Evolutionary conservation across 257 asterid species (phyloP).

Genomic region (Hygrophila difformis): DNA sequence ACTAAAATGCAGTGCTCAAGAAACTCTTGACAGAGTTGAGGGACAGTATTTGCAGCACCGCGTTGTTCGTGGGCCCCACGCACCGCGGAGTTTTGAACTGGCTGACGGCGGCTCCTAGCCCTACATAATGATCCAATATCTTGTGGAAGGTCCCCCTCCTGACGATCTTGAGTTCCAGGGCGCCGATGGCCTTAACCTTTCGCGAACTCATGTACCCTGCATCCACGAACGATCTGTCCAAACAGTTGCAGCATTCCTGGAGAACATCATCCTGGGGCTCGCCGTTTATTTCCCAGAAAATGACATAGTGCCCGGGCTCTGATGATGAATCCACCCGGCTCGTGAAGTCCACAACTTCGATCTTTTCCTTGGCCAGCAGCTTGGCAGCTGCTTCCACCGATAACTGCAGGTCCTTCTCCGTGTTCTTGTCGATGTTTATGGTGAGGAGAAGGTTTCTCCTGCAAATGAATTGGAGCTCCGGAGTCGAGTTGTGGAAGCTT

Average conservation of each 20-base stretch:
- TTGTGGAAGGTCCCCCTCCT: slow-evolving; percentile 72
- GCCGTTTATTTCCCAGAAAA: slow-evolving; percentile 78
- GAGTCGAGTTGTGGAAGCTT: slow-evolving; percentile 85
- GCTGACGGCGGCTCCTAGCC: slow-evolving; percentile 89
- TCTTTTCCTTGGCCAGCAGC: slow-evolving; percentile 43
- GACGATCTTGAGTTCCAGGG: slow-evolving; percentile 65
- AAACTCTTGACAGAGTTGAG: slow-evolving; percentile 49
- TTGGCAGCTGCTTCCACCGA: slow-evolving; percentile 71
- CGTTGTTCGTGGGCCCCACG: slow-evolving; percentile 47
- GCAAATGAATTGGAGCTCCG: slow-evolving; percentile 80
- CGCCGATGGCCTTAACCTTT: slow-evolving; percentile 47
- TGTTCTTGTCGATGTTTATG: slow-evolving; percentile 88
- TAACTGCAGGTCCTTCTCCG: slow-evolving; percentile 80
- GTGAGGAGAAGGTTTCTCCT: slow-evolving; percentile 77
- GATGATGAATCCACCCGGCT: slow-evolving; percentile 51
- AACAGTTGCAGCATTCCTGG: slow-evolving; percentile 75
- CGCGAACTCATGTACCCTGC: slow-evolving; percentile 81
- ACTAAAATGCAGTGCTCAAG: slow-evolving; percentile 60
- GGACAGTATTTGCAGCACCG: slow-evolving; percentile 51
- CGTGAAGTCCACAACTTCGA: slow-evolving; percentile 82
- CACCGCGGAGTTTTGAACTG: slow-evolving; percentile 97
- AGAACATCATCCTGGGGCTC: slow-evolving; percentile 45
- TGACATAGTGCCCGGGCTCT: slow-evolving; percentile 68
- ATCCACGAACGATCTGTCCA: slow-evolving; percentile 65
- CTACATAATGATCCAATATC: slow-evolving; percentile 84